Percentiles rank a stretch among this genome's conserved stretches.
Conservation (phyloP, 208 protist genomes). For the Wallacemonas sp. region DNA sequence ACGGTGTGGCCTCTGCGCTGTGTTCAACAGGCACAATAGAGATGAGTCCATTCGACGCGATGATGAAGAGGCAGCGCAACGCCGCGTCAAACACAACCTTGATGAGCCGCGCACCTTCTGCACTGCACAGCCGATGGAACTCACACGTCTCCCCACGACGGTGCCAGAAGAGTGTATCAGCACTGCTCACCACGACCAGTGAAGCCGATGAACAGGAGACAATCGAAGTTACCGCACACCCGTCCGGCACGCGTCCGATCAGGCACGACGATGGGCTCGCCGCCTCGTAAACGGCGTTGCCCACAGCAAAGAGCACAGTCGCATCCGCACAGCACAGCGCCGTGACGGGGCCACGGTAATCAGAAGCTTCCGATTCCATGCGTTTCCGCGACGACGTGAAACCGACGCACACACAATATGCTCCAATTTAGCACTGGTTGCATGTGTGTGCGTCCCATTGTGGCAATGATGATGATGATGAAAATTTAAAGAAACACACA, state of each 20-base stretch:
- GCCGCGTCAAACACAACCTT: background rate
- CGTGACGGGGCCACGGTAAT: constrained; percentile 41
- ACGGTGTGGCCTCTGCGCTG: background rate
- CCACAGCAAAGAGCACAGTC: constrained; percentile 36
- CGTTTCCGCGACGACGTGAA: too few relatives aligned
- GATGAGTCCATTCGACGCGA: background rate
- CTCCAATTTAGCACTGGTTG: too few relatives aligned
- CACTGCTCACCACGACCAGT: background rate
- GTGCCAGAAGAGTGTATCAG: constrained; percentile 4
- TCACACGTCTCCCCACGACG: background rate
- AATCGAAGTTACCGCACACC: constrained; percentile 26
- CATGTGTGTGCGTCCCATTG: too few relatives aligned
- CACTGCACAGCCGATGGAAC: background rate
- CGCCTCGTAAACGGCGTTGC: constrained; percentile 30
- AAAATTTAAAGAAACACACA: too few relatives aligned
- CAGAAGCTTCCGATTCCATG: too few relatives aligned
- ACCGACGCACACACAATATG: too few relatives aligned
- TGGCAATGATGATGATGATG: too few relatives aligned
- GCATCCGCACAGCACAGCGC: constrained; percentile 22
- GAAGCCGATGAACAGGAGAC: constrained; percentile 8
- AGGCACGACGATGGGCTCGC: background rate
- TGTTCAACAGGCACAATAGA: background rate
- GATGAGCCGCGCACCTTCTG: background rate
- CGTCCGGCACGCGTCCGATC: constrained; percentile 23
- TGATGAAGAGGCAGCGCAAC: background rate